These are phyloP conservation scores for Sporothrix mexicana DNA, from an alignment of 2,329 filamentous ascomycete genomes.

Conservation along the genomic window DNA sequence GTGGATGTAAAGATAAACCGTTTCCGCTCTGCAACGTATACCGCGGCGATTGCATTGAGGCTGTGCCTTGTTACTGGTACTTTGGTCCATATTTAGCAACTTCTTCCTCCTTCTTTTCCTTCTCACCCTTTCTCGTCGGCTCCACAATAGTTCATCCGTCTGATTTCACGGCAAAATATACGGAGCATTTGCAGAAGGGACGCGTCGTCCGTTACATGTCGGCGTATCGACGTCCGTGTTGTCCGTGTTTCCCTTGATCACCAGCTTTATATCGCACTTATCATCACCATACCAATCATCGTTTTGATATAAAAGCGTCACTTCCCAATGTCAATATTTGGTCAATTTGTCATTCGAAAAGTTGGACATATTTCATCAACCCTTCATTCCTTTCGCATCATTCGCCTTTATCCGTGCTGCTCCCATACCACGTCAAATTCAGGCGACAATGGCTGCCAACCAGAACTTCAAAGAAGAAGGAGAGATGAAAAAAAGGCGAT, in stretches of 20 bases:
- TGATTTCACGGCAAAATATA: not conserved
- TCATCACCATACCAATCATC: not conserved
- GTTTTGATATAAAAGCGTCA: not conserved
- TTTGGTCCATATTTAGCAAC: not conserved
- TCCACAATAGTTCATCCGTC: not conserved
- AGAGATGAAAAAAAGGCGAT: too few species aligned
- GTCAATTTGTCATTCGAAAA: too few species aligned
- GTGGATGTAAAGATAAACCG: not conserved
- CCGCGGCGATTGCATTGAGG: not conserved
- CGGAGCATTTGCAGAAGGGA: not conserved
- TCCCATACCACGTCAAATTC: too few species aligned
- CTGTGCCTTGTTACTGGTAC: not conserved
- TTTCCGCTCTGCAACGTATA: not conserved
- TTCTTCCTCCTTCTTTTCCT: not conserved
- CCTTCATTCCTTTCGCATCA: too few species aligned
- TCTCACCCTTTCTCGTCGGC: not conserved
- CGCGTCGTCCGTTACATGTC: not conserved
- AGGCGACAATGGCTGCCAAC: too few species aligned
- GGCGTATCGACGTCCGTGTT: not conserved
- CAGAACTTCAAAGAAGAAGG: too few species aligned
- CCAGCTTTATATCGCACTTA: not conserved
- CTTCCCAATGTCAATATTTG: too few species aligned
- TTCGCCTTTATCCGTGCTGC: too few species aligned
- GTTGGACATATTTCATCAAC: too few species aligned
- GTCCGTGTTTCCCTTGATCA: not conserved